Conservation (phyloP, 495 filamentous ascomycete genomes). For the Neurospora sp. region DNA sequence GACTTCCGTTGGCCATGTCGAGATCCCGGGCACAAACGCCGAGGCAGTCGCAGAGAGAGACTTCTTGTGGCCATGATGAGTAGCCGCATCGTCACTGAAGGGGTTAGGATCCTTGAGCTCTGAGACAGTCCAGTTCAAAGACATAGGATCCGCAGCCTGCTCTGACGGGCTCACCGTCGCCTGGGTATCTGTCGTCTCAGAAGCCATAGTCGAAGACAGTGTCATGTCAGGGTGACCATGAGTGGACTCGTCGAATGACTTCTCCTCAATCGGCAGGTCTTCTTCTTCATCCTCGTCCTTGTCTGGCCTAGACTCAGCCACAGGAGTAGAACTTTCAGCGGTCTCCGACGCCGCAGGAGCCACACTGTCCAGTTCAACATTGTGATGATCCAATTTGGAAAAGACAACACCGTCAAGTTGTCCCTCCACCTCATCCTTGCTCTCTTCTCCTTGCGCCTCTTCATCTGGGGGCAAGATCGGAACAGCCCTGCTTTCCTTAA, state of each 20-base stretch:
- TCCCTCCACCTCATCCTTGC: slow-evolving; percentile 39
- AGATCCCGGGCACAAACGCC: slow-evolving; percentile 52
- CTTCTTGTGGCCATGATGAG: slow-evolving; percentile 39
- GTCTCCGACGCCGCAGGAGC: slow-evolving; percentile 58
- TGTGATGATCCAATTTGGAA: slow-evolving; percentile 60
- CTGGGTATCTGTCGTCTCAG: slow-evolving; percentile 38
- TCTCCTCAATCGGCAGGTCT: slow-evolving; percentile 18
- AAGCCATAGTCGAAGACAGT: slow-evolving; percentile 34
- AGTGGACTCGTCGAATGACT: slow-evolving; percentile 37
- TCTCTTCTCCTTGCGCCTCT: slow-evolving; percentile 15
- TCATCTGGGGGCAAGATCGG: slow-evolving; percentile 64
- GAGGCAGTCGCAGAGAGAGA: slow-evolving; percentile 59
- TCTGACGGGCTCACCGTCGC: slow-evolving; percentile 36
- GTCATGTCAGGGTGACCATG: slow-evolving; percentile 28
- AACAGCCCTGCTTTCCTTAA: slow-evolving; percentile 68
- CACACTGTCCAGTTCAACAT: slow-evolving; percentile 49
- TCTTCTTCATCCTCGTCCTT: slow-evolving; percentile 21
- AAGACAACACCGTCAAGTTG: slow-evolving; percentile 48
- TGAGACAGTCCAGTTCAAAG: slow-evolving; percentile 32
- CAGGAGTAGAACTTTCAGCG: slow-evolving; percentile 21
- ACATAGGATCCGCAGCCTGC: slow-evolving; percentile 28
- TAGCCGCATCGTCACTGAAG: slow-evolving; percentile 27
- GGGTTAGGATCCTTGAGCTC: slow-evolving; percentile 35
- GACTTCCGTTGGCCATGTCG: slow-evolving; percentile 27
- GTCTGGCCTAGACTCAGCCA: slow-evolving; percentile 8